A percentile compares a stretch with the other conserved stretches of the same genome.
phyloP scores from a whole-genome alignment of 495 filamentous ascomycete genomes.

The Trichoderma erinaceum region DNA sequence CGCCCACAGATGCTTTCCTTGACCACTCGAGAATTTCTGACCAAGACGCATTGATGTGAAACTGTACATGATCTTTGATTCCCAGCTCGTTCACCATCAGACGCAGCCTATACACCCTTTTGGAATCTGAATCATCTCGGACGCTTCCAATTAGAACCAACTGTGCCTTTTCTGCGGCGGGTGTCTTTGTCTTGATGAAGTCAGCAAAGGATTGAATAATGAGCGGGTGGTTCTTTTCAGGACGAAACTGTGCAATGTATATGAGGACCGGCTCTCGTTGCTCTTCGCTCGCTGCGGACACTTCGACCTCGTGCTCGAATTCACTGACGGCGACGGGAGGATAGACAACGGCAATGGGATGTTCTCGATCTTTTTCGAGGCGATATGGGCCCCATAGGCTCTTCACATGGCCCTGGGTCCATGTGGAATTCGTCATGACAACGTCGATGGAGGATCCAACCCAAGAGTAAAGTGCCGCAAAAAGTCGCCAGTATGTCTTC shows the following conservation, averaged over 20 bases:
- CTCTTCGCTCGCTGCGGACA: constrained; percentile 58
- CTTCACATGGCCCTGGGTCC: constrained; percentile 82
- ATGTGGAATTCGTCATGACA: constrained; percentile 94
- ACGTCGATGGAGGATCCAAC: constrained; percentile 79
- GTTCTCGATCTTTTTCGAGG: constrained; percentile 34
- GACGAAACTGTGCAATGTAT: constrained; percentile 95
- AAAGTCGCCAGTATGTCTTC: constrained; percentile 76
- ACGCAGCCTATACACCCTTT: constrained; percentile 83
- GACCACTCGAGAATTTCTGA: constrained; percentile 75
- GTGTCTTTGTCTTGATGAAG: constrained; percentile 44
- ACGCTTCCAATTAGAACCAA: constrained; percentile 85
- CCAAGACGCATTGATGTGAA: constrained; percentile 86
- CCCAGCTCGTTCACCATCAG: constrained; percentile 81
- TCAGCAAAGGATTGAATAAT: constrained; percentile 77
- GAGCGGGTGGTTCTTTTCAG: constrained; percentile 90
- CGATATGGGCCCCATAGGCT: constrained; percentile 66
- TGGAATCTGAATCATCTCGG: constrained; percentile 73
- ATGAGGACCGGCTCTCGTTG: constrained; percentile 63
- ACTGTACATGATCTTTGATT: constrained; percentile 75
- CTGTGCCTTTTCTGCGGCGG: constrained; percentile 48
- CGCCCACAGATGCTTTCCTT: constrained; percentile 65
- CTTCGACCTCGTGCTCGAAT: constrained; percentile 62
- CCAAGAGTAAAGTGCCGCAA: constrained; percentile 72
- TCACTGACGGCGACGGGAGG: constrained; percentile 87
- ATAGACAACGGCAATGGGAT: constrained; percentile 65